Evolutionary conservation across 1,139 yeast species (phyloP), one percentile per base, ranked within the genome.

Genomic region (Pichia sp.): DNA sequence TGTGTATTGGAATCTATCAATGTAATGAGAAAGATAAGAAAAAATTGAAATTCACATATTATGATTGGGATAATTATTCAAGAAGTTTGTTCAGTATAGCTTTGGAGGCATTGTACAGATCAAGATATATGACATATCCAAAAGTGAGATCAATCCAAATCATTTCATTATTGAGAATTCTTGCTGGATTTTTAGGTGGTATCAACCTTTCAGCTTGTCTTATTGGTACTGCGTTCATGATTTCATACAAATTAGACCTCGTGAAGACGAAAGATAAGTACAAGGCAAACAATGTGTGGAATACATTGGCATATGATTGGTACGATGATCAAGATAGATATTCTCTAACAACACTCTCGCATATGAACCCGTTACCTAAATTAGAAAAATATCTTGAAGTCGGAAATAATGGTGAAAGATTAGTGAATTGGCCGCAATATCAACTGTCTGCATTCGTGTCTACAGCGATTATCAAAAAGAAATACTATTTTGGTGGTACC

Each of bases 281-380:
- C 48, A 33, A 44, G 48, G 38, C 45, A 53, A 42, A 44, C 3
- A 43, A 44, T 24, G 67, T 71, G 68, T 69, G 71, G 72, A 39
- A 61, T 2, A 54, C 68, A 22, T 59, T 67, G 8, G 59, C 58
- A 12, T 51, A 60, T 28, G 73, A 69, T 50, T 69, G 73, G 73
- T 57, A 60, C 35, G 70, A 69, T 42, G 66, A 60, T 38, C 53
- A 58, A 28, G 62, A 60, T 35, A 47, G 69, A 18, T 54, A 55
- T 36, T 53, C 62, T 0, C 39, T 62, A 20, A 58, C 68, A n/a
- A 50, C 55, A 6, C 41, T 54, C 3, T 17, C 20, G 3, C n/a
- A 37, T 2, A 39, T 28, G 17, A 17, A 37, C 4, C 12, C 62
- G 3, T 62, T 70, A 1, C 60, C 27, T 8, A 24, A 24, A 24